Conservation (phyloP, 2,329 filamentous ascomycete genomes). For the Calonectria pseudoreteaudii region DNA sequence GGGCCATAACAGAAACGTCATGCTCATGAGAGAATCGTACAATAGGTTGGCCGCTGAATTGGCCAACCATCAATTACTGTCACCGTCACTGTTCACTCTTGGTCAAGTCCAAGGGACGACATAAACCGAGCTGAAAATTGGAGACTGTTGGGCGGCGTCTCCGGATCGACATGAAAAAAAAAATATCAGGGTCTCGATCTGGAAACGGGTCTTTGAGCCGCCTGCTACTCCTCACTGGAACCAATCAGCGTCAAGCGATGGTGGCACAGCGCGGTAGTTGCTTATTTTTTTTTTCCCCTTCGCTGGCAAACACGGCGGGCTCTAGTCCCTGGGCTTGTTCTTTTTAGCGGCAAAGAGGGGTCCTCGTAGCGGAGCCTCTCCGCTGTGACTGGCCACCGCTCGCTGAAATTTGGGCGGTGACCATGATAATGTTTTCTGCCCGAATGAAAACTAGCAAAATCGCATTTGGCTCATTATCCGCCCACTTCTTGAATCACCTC, state of each 20-base stretch:
- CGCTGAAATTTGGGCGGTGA: constrained; percentile 42
- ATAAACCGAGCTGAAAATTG: neutral
- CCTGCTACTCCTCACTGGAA: neutral
- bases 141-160: neutral
- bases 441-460: constrained; percentile 39
- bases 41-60: neutral
- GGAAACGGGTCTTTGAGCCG: neutral
- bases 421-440: constrained; percentile 47
- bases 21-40: neutral
- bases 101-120: neutral
- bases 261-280: neutral
- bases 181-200: neutral
- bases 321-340: constrained; percentile 5
- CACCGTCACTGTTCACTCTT: neutral
- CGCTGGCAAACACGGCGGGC: neutral
- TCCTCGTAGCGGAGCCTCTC: neutral
- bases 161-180: neutral
- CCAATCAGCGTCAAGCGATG: neutral
- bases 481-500: constrained; percentile 22
- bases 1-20: neutral
- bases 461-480: constrained; percentile 32
- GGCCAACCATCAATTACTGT: neutral
- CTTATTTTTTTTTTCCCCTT: neutral
- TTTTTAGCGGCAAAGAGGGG: constrained; percentile 1
- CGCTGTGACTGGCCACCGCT: constrained; percentile 8